Base-by-base conservation (phyloP, 2,329 filamentous ascomycete genomes). In the Aspergillus fructus region DNA sequence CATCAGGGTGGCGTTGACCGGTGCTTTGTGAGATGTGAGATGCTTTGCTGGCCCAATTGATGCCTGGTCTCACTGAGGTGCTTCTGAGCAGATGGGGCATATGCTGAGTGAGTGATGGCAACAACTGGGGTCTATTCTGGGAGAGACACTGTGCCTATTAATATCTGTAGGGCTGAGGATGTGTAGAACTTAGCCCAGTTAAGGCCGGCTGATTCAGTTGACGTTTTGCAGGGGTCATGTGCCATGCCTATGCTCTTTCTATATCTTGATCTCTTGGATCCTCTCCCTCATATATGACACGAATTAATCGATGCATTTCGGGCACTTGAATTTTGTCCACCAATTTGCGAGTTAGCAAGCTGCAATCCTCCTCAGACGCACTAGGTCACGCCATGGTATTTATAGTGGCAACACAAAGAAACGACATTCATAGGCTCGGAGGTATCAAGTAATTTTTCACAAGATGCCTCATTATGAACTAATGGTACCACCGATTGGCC, bases 81-180 rank as follows among this genome's bases (percentile, higher is more conserved):
- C 34, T n/a, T 17, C 21, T 8, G 23, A 23, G 13, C 45, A 47
- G 9, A 30, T 30, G 34, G 15, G 40, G 21, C 5, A 34, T 48
- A 47, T 48, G 43, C 34, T 41, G 34, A 33, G 42, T 23, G 23
- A 42, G n/a, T 21, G 23, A 37, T 40, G 42, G 13, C 43, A 11
- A 19, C 27, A 34, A 11, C 5, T n/a, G 27, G 23, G 45, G 19
- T 21, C 39, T 48, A 48, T 43, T 43, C 49, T 13, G 5, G 39
- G 46, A 21, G 27, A 49, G 37, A 55, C 37, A 17, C 21, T 30
- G 51, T 19, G 15, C 21, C 50, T 46, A 53, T 46, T 30, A 19
- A 27, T 53, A 41, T 40, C n/a, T 47, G 43, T 41, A 53, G 51
- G 51, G 43, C 51, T 53, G 51, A 39, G 33, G 6, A 46, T 5